These are phyloP conservation scores for Candida coquimbonensis DNA, from an alignment of 805 yeast genomes.

Conservation along the genomic window DNA sequence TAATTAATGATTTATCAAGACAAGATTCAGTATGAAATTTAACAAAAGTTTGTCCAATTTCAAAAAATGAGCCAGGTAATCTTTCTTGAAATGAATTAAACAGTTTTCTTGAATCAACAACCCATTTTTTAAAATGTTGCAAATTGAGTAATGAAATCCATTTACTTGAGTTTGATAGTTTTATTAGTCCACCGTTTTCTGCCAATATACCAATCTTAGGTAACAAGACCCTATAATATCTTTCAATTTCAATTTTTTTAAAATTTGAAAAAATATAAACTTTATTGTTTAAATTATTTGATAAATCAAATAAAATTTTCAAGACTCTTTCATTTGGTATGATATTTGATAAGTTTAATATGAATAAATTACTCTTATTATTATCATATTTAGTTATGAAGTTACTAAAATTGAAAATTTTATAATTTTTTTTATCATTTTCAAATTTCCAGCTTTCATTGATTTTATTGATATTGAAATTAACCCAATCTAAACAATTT, in stretches of 20 bases:
- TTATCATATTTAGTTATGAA: slow-evolving; percentile 17
- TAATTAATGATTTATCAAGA: slow-evolving; percentile 31
- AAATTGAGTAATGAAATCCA: slow-evolving; percentile 14
- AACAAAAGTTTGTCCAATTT: slow-evolving; percentile 68
- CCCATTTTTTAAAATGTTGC: slow-evolving; percentile 40
- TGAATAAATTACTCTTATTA: slow-evolving; percentile 36
- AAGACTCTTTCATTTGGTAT: slow-evolving; percentile 57
- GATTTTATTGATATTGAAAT: slow-evolving; percentile 46
- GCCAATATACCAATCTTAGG: slow-evolving; percentile 78
- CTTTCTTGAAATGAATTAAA: slow-evolving; percentile 63
- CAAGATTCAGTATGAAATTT: slow-evolving; percentile 60
- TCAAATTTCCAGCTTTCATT: slow-evolving; percentile 45
- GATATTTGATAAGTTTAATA: slow-evolving; percentile 36
- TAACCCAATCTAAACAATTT: slow-evolving; percentile 75
- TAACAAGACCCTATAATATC: slow-evolving; percentile 53
- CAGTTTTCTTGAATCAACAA: slow-evolving; percentile 47
- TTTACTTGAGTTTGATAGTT: slow-evolving; percentile 36
- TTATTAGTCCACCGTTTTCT: slow-evolving; percentile 82
- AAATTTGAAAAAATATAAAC: slow-evolving; percentile 69
- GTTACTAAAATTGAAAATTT: slow-evolving; percentile 25
- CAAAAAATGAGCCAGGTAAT: slow-evolving; percentile 69
- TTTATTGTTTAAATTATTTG: slow-evolving; percentile 38
- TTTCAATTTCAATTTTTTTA: slow-evolving; percentile 56
- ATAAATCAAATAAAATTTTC: slow-evolving; percentile 50
- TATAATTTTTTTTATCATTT: slow-evolving; percentile 30